Evolutionary conservation across 805 yeast genomes (phyloP).

Genomic region (Wickerhamomyces tratensis): DNA sequence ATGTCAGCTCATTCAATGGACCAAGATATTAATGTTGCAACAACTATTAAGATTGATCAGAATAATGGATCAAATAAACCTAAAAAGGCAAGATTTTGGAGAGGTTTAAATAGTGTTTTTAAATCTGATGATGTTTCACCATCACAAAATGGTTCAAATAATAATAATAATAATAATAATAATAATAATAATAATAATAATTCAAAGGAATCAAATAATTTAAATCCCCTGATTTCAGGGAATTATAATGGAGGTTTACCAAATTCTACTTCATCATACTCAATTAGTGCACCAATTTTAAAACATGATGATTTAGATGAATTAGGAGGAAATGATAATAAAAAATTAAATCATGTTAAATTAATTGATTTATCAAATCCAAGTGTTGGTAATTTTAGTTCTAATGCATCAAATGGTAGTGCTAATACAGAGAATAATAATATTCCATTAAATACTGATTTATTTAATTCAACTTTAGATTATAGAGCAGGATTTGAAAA

Average conservation of each 20-base stretch:
- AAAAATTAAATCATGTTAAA: slow-evolving; percentile 15
- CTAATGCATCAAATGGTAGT: too few species aligned
- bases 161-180: slow-evolving; percentile 2
- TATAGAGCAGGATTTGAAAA: slow-evolving; percentile 55
- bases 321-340: slow-evolving; percentile 25
- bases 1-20: background rate
- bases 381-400: background rate
- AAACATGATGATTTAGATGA: slow-evolving; percentile 22
- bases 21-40: background rate
- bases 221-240: too few species aligned
- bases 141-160: slow-evolving; percentile 5
- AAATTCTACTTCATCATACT: slow-evolving; percentile 10
- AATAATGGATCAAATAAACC: slow-evolving; percentile 6
- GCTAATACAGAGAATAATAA: slow-evolving; percentile 2
- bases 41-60: background rate
- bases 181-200: background rate
- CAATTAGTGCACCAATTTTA: slow-evolving; percentile 27
- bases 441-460: slow-evolving; percentile 7
- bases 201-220: too few species aligned
- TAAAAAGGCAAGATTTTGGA: slow-evolving; percentile 24
- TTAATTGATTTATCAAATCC: background rate
- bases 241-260: background rate
- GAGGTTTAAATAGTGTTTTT: slow-evolving; percentile 11
- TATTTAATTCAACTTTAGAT: slow-evolving; percentile 41
- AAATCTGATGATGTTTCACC: slow-evolving; percentile 7